Evolutionary conservation across 306 rosid species (phyloP).

Genomic region (Abrus precatorius): DNA sequence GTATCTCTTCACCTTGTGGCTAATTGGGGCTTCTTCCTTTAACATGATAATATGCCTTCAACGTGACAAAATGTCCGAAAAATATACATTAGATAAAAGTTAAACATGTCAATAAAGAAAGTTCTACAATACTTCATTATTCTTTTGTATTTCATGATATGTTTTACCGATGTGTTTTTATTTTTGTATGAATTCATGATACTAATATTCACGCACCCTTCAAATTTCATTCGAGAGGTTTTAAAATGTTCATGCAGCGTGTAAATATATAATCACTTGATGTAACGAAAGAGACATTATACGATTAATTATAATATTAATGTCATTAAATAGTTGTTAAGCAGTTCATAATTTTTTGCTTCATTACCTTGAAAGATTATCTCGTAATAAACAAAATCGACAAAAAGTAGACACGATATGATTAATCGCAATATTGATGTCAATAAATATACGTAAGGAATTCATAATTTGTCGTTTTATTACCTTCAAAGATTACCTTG

Average conservation of each 20-base stretch:
- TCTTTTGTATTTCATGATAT: too few relatives aligned
- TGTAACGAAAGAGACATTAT: neutral
- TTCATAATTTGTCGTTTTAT: neutral
- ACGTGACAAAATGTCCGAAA: too few relatives aligned
- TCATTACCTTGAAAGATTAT: constrained; percentile 5
- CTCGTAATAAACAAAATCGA: neutral
- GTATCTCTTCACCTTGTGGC: too few relatives aligned
- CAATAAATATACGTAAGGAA: neutral
- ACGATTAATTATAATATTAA: neutral
- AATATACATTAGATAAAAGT: too few relatives aligned
- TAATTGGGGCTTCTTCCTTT: too few relatives aligned
- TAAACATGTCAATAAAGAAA: too few relatives aligned
- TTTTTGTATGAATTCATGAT: neutral
- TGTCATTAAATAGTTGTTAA: neutral
- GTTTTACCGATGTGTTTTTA: too few relatives aligned
- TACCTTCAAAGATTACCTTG: constrained; percentile 15
- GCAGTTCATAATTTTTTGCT: neutral
- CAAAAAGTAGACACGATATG: neutral
- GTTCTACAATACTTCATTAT: too few relatives aligned
- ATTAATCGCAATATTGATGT: neutral
- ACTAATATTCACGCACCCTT: neutral
- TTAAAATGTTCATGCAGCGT: neutral
- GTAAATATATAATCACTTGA: neutral
- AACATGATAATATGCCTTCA: too few relatives aligned
- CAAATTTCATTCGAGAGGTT: neutral